phyloP scores from a whole-genome alignment of 2,329 filamentous ascomycete genomes.

The Aspergillus persii region DNA sequence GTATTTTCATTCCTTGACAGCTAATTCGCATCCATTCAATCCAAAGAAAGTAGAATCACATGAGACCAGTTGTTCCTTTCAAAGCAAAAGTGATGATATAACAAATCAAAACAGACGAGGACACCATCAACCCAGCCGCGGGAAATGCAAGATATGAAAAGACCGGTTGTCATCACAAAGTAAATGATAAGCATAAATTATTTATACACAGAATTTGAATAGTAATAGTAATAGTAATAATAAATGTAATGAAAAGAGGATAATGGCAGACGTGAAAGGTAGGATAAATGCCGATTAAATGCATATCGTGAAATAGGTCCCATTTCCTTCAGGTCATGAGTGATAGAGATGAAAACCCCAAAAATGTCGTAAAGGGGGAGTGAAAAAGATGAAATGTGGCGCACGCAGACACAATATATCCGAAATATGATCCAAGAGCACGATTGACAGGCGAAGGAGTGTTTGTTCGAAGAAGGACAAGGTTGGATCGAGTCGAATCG shows the following conservation, averaged over 20 bases:
- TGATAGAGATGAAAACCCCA: not conserved
- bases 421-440: not conserved
- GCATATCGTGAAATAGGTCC: conserved; percentile 7
- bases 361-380: not conserved
- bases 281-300: conserved; percentile 5
- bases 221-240: not conserved
- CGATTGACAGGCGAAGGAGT: too few relatives aligned
- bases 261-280: conserved; percentile 1
- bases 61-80: not conserved
- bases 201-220: conserved; percentile 14
- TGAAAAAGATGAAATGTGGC: not conserved
- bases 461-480: not conserved
- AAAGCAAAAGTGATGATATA: not conserved
- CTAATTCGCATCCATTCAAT: not conserved
- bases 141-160: conserved; percentile 2
- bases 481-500: too few relatives aligned
- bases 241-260: not conserved
- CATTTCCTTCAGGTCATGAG: not conserved
- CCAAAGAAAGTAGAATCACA: not conserved
- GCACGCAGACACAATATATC: too few relatives aligned
- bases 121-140: not conserved
- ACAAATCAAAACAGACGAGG: not conserved
- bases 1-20: not conserved
- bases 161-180: not conserved
- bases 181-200: conserved; percentile 1